Percentiles rank a stretch among this genome's conserved stretches.
phyloP scores from a whole-genome alignment of 768 basidiomycete genomes.

The Boletus bicolor region DNA sequence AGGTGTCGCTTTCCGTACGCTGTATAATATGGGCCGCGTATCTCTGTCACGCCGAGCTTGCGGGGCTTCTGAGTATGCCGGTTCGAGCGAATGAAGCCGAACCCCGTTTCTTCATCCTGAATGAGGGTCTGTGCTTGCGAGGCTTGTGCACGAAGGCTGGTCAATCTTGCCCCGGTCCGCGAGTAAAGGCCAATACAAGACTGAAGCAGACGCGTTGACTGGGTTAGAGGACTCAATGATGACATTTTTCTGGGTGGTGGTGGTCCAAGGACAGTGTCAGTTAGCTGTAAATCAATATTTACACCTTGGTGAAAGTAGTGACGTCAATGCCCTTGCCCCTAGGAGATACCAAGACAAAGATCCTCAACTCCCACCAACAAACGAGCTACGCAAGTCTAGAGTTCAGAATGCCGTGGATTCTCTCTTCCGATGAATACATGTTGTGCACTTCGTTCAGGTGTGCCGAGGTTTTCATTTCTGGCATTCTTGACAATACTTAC shows the following conservation, averaged over 20 bases:
- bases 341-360: not conserved
- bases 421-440: no score
- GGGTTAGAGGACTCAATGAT: not conserved
- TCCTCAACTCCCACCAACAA: not conserved
- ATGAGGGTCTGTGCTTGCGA: constrained; percentile 4
- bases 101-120: constrained; percentile 10
- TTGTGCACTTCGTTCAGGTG: no score
- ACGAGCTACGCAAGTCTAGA: not conserved
- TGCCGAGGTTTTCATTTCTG: no score
- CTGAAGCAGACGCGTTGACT: not conserved
- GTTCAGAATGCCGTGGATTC: not conserved
- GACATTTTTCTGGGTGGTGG: not conserved
- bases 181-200: not conserved
- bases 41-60: constrained; percentile 40
- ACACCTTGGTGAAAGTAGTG: not conserved
- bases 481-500: no score
- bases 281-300: not conserved
- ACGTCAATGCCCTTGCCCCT: constrained; percentile 2
- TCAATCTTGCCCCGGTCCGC: not conserved
- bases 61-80: constrained; percentile 36
- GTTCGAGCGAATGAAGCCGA: constrained; percentile 18
- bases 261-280: not conserved
- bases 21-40: constrained; percentile 44
- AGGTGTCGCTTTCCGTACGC: constrained; percentile 41
- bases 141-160: not conserved